Base-by-base conservation (phyloP, 805 yeast species). In the Sungouiozyma ichnusensis region DNA sequence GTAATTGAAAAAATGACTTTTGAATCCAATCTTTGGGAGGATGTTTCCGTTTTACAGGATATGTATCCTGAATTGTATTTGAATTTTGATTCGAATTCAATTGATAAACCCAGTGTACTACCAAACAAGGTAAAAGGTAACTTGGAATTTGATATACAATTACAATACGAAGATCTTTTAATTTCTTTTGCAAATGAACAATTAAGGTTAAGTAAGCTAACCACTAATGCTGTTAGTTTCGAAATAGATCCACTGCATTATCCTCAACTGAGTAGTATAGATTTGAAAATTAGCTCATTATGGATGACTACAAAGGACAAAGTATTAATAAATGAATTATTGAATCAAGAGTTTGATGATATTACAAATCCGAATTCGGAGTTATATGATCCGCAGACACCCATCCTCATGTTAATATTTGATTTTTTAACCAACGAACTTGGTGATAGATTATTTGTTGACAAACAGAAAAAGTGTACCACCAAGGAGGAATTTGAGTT, bases 391-490 rank as follows among this genome's bases (percentile, higher is more conserved):
- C 46, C 54, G 3, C 43, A 35, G 20, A 51, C 56, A 2, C 63
- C 67, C 20, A 57, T 73, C 1, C 48, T 74, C 3, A 74, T 66
- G 50, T 49, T 64, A 13, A 51, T 73, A 45, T 60, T 74, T n/a
- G 76, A 72, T 44, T 60, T 50, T 42, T 40, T 74, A 16, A 54
- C 56, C 3, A 47, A 50, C 35, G 65, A 60, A 17, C 20, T 50
- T 16, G 39, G 47, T 1, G 32, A 34, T 4, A 31, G 51, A 15
- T 39, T 55, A 15, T 47, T 55, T 20, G 43, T 44, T 14, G 38
- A 46, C 9, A 33, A 20, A 9, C 36, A 37, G 5, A 38, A 39
- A 19, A 31, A 39, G 3, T 48, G 53, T 24, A 20, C 41, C 9
- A 35, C 47, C 7, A 41, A 40, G n/a, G 43, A 45, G 34, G 55